Evolutionary conservation across 805 yeast species (phyloP).

Genomic region (Tetrapisispora fleetii): DNA sequence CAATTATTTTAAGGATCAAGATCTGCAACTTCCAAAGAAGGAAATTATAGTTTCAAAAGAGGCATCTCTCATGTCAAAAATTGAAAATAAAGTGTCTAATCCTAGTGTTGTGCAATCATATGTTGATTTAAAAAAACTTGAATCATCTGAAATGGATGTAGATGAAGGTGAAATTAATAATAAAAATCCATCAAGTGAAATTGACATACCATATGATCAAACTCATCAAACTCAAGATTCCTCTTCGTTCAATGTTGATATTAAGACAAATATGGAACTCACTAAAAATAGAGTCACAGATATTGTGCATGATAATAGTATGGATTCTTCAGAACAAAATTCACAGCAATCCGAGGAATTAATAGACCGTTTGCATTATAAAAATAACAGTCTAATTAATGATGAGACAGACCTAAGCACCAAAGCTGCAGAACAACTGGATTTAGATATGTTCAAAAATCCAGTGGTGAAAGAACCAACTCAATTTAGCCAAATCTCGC

Average conservation of each 20-base stretch:
- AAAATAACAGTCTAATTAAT: no score
- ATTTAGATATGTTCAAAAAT: background rate
- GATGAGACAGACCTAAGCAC: background rate
- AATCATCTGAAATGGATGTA: background rate
- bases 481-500: background rate
- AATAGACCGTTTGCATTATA: no score
- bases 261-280: background rate
- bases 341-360: background rate
- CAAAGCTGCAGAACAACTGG: background rate
- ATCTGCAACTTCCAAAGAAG: conserved; percentile 26
- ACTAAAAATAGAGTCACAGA: background rate
- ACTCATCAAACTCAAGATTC: background rate
- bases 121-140: background rate
- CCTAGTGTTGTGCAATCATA: no score
- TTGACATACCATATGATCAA: background rate
- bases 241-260: background rate
- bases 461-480: background rate
- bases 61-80: background rate
- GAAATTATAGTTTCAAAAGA: background rate
- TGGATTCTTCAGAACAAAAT: background rate
- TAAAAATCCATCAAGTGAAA: background rate
- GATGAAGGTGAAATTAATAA: background rate
- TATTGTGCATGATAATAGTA: background rate
- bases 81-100: background rate
- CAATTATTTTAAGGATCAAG: conserved; percentile 36